Base-by-base conservation (phyloP, 148 eudicot species). In the Camellia lanceoleosa region DNA sequence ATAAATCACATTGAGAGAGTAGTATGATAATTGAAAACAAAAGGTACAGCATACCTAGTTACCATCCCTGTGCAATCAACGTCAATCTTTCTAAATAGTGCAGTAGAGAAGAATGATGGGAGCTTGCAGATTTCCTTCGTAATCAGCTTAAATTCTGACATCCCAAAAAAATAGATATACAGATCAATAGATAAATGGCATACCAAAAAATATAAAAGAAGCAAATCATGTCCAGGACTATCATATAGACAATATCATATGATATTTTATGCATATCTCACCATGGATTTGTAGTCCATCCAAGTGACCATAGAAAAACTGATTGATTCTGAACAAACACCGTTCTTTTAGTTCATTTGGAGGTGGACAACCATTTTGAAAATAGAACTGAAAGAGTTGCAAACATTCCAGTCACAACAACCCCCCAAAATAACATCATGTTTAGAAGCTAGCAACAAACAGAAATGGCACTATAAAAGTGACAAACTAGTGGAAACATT, bases 41-140 rank as follows among this genome's bases (percentile, higher is more conserved):
- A 64, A 65, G 55, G 43, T 41, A 58, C 55, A 55, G 62, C 55
- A 55, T 91, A 96, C 99, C 99, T 94, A 78, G 99, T 91, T 81
- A 96, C 91, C 79, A 92, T 83, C 47, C 99, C 98, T 41, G 90
- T 88, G 78, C 90, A 80, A 73, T 78, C 82, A 68, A 77, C 80
- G 75, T 96, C 98, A 81, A 96, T 96, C 92, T 89, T 94, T 82
- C 86, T 88, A 80, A 96, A 96, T 52, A 96, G 92, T 18, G 87
- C 88, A 76, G 91, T 71, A 55, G 95, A 92, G 88, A 96, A 90
- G 87, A 96, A 96, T n/a, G 98, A 91, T 71, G 98, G 99, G 51
- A 96, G 89, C 93, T 96, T 96, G 90, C 99, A 96, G 69, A 96
- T 91, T 81, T 96, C 98, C 86, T 90, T 93, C 0, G 98, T 91